Evolutionary conservation across 2,329 filamentous ascomycete species (phyloP).

Genomic region (Aspergillus sp.): DNA sequence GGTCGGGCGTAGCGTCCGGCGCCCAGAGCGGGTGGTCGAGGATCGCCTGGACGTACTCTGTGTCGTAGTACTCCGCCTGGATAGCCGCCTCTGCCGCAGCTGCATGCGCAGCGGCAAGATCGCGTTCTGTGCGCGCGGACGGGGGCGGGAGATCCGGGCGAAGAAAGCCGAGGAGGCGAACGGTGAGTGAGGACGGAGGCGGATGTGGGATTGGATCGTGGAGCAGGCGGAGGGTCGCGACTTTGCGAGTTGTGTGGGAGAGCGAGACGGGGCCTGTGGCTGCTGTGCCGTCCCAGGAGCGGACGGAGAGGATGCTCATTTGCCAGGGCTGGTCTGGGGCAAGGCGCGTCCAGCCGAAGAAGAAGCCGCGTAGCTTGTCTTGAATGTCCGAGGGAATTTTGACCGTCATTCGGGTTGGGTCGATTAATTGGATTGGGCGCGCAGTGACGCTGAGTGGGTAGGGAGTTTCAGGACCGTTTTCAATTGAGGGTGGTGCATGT

Average conservation of each 20-base stretch:
- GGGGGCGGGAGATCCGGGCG: slow-evolving; percentile 40
- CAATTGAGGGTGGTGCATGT: slow-evolving; percentile 19
- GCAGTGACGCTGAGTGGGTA: slow-evolving; percentile 36
- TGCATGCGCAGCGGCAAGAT: slow-evolving; percentile 43
- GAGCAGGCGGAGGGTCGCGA: slow-evolving; percentile 42
- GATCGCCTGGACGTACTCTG: slow-evolving; percentile 39
- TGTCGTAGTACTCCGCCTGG: slow-evolving; percentile 46
- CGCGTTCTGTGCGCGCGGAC: slow-evolving; percentile 13
- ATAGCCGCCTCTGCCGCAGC: slow-evolving; percentile 40
- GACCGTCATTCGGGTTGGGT: slow-evolving; percentile 42
- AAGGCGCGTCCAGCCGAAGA: slow-evolving; percentile 65
- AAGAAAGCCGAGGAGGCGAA: slow-evolving; percentile 66
- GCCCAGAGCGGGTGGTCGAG: slow-evolving; percentile 47
- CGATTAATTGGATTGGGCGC: slow-evolving; percentile 44
- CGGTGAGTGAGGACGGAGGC: slow-evolving; percentile 43
- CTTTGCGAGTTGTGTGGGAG: slow-evolving; percentile 56
- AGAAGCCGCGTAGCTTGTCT: slow-evolving; percentile 63
- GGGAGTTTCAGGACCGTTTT: slow-evolving; percentile 38
- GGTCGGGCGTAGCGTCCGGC: slow-evolving; percentile 28
- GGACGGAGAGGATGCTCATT: slow-evolving; percentile 62
- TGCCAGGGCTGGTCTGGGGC: slow-evolving; percentile 56
- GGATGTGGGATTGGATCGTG: slow-evolving; percentile 26
- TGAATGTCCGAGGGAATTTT: slow-evolving; percentile 59
- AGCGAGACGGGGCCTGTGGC: slow-evolving; percentile 51
- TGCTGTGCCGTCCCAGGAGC: slow-evolving; percentile 50